Base-by-base conservation (phyloP, 2,329 filamentous ascomycete genomes). In the Monosporascus sp. region DNA sequence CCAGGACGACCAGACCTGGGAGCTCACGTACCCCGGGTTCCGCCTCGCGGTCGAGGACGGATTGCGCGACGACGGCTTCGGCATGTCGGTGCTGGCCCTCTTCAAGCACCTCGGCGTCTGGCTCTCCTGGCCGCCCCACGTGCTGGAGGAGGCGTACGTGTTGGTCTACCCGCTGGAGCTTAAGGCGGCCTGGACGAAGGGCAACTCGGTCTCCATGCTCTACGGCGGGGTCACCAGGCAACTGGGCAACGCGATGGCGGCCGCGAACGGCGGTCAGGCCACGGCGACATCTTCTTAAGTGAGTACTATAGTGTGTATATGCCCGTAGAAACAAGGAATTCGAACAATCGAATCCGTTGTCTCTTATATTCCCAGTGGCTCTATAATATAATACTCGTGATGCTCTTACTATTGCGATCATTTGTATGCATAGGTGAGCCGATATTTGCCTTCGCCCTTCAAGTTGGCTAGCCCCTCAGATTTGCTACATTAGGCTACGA, bases 1-100 rank as follows among this genome's bases (percentile, higher is more conserved):
- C 8, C 63, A 65, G 20, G 55, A 64, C 1, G 58, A 66, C 37
- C 64, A 68, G 53, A 64, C 72, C 1, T 78, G 76, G 76, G 76
- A 79, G 53, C 48, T 68, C 28, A 74, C 70, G 48, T 54, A 69
- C 3, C 60, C 70, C 46, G 69, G 68, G 38, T 68, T 74, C 44
- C 68, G 63, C 26, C 70, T 71, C 43, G 72, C 70, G 20, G 57
- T 71, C 2, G 49, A 51, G 2, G 45, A 54, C 22, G 11, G 20
- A 3, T 4, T 20, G n/a, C 11, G 20, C 8, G 7, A n/a, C 18
- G n/a, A 26, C 24, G 22, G 24, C 43, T 15, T 7, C 24, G 43
- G 20, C 17, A 46, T 26, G 9, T 46, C 22, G 11, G 43, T 24
- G 20, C 24, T 46, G 14, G 24, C 26, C 24, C 20, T 46, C 11